A percentile compares a stretch with the other conserved stretches of the same genome.
Conservation (phyloP, 1,284 basidiomycete species). For the Microbotryum scabiosae region DNA sequence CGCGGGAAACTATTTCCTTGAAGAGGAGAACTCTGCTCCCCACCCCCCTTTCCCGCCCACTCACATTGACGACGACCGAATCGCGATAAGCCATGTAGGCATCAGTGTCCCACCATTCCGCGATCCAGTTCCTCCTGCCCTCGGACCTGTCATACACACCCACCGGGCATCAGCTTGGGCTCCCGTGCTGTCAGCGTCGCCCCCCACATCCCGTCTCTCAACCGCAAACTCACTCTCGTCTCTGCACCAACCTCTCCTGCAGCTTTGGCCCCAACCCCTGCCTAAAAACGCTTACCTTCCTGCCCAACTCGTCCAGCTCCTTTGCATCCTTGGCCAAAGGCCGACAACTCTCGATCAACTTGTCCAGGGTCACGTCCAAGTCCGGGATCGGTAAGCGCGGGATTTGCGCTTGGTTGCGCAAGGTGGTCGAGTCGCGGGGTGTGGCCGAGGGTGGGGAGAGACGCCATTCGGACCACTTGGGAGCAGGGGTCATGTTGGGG, state of each 20-base stretch:
- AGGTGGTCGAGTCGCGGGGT: conserved; percentile 7
- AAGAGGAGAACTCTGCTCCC: too few relatives aligned
- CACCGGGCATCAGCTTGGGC: neutral
- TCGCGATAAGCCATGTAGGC: conserved; percentile 35
- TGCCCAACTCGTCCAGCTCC: conserved; percentile 10
- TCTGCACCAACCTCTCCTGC: conserved; percentile 24
- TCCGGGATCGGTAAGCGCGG: conserved; percentile 30
- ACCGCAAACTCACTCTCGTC: conserved; percentile 13
- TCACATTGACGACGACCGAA: conserved; percentile 33
- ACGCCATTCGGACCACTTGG: conserved; percentile 28
- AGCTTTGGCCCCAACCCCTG: conserved; percentile 14
- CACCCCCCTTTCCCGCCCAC: neutral
- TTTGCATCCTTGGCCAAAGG: conserved; percentile 19
- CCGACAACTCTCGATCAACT: conserved; percentile 16
- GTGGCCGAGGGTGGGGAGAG: conserved; percentile 23
- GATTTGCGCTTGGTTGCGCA: conserved; percentile 24
- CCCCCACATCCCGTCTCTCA: neutral
- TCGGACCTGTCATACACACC: neutral
- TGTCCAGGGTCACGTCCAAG: conserved; percentile 24
- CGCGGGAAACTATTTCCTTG: too few relatives aligned
- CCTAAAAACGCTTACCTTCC: conserved; percentile 25
- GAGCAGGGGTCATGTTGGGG: conserved; percentile 8
- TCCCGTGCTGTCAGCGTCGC: neutral
- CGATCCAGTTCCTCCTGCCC: conserved; percentile 30
- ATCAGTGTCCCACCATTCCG: conserved; percentile 35